Base-by-base conservation (phyloP, 345 rosid species). In the Crucihimalaya himalaica region DNA sequence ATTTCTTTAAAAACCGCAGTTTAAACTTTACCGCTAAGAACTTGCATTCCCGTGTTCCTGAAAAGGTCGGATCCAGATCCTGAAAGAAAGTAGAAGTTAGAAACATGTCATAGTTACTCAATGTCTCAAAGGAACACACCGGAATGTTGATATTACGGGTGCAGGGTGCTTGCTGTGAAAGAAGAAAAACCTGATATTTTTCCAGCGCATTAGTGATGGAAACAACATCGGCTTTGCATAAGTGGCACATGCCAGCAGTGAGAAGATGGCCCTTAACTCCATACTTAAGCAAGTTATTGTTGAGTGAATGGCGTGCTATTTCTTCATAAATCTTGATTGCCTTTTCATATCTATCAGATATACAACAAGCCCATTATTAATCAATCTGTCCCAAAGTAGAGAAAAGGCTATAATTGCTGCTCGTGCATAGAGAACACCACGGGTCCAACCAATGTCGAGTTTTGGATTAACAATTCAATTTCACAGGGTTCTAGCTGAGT, bases 221-320 rank as follows among this genome's bases (percentile, higher is more conserved):
- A 86, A 91, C 89, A 68, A 84, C 83, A 76, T 95, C 99, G 2
- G 87, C 91, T 82, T 89, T 89, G 88, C 97, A 92, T 64, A 95
- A 92, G 71, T 92, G 97, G 81, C 97, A 92, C 78, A 95, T 69
- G 72, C 99, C 99, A 70, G 99, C 97, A 83, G 86, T 95, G 62
- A 95, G 93, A 80, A 95, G 90, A 83, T 95, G 97, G 20, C 99
- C 99, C 81, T 91, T 92, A 71, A 88, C 98, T 80, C 97, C 97
- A 77, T 94, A 92, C 77, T 92, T 94, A 43, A 95, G 96, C 83
- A 95, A 82, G 87, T 90, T 88, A 61, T 81, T 90, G 54, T 74
- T 81, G 66, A 89, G 90, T 11, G 97, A 92, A 2, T 92, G 89
- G 10, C 67, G 77, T 9, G 88, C 99, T 74, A 95, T 83, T 14